A percentile compares a stretch with the other conserved stretches of the same genome.
Evolutionary conservation across 2,329 filamentous ascomycete genomes (phyloP).

Genomic region (Dothideomycetes sp.): DNA sequence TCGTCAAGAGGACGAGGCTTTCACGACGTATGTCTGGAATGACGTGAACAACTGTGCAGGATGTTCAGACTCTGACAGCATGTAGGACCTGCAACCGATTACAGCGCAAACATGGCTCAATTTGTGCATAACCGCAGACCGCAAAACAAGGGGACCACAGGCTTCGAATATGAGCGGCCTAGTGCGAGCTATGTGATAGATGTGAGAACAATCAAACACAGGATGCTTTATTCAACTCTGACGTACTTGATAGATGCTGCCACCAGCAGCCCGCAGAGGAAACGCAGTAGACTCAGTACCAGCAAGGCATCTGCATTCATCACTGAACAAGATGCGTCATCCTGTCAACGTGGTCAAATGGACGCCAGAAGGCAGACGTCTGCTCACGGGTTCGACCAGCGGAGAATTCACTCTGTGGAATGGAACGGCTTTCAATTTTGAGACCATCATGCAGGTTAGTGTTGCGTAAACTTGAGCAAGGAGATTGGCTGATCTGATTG

Average conservation of each 20-base stretch:
- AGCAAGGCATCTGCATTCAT: slow-evolving; percentile 94
- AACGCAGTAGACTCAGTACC: slow-evolving; percentile 80
- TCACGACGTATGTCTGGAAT: slow-evolving; percentile 11
- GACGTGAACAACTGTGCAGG: background rate
- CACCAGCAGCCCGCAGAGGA: slow-evolving; percentile 65
- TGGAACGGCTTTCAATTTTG: slow-evolving; percentile 97
- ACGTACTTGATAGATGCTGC: slow-evolving; percentile 58
- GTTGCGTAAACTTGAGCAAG: slow-evolving; percentile 78
- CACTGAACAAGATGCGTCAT: slow-evolving; percentile 95
- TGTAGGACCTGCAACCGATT: slow-evolving; percentile 81
- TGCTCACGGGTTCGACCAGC: slow-evolving; percentile 89
- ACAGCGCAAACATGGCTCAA: slow-evolving; percentile 79
- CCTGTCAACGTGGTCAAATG: slow-evolving; percentile 94
- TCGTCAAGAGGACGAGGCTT: slow-evolving; percentile 13
- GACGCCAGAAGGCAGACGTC: slow-evolving; percentile 87
- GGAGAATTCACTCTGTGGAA: slow-evolving; percentile 99
- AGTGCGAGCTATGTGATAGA: slow-evolving; percentile 85
- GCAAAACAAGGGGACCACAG: slow-evolving; percentile 61
- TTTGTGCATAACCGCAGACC: slow-evolving; percentile 81
- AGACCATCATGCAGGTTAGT: slow-evolving; percentile 84
- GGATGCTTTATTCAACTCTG: too few relatives aligned
- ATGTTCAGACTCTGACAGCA: background rate
- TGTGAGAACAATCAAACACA: too few relatives aligned
- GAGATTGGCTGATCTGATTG: slow-evolving; percentile 49
- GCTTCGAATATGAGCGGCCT: slow-evolving; percentile 71